Evolutionary conservation across 1,139 yeast genomes (phyloP), one percentile per base, ranked within the genome.

Genomic region (Saccharomycopsis phalli): DNA sequence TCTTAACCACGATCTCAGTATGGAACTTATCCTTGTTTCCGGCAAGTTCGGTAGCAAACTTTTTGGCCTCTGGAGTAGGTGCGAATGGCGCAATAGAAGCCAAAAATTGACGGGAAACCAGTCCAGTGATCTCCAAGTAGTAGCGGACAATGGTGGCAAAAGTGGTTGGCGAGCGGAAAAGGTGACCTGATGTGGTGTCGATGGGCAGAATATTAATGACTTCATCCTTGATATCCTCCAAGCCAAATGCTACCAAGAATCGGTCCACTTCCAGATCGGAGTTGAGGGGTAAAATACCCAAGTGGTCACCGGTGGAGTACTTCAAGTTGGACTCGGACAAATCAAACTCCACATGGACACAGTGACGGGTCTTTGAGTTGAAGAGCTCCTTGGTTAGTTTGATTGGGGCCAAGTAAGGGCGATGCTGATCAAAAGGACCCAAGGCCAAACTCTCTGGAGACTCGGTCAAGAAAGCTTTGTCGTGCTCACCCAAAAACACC

Each of bases 211-310:
- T 69, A 41, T 73, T 69, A 52, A 87, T 74, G 4, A 82, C 81
- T 3, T 59, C 55, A 44, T 76, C 66, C 47, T 66, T 67, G 51
- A 74, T 74, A 31, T 65, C 68, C 22, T 60, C 54, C 47, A 91
- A 67, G 29, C 74, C 81, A 49, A 88, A 74, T 7, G 83, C 76
- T 38, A 65, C 53, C 48, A 81, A 62, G 52, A 91, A 81, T 32
- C 69, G 66, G 16, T 65, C 68, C 33, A 87, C 79, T 53, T 83
- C 77, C 55, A 79, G 86, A 55, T 80, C 69, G 3, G 94, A 68
- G 60, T 91, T 91, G 31, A 93, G 84, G 31, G 97, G 91, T 94
- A 96, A 83, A 46, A 91, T 66, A 10, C 95, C 97, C 51, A 91
- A 65, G 62, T 91, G 98, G 59, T 91, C 98, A 59, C 98, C 98